Base-by-base conservation (phyloP, 2,329 filamentous ascomycete species). In the Cyphellophora attinorum region DNA sequence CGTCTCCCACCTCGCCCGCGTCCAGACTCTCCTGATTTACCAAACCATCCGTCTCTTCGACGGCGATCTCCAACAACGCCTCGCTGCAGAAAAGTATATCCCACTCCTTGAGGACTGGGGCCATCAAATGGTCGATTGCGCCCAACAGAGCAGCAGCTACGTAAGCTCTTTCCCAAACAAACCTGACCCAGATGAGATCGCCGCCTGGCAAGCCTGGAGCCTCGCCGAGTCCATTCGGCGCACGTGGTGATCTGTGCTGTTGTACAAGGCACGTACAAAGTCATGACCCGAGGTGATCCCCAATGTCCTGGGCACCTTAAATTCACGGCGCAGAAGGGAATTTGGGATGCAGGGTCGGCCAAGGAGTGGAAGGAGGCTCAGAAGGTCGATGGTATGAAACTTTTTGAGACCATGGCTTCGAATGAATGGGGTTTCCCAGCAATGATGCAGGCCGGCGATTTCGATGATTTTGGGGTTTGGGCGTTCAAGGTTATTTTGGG, bases 1-100 rank as follows among this genome's bases (percentile, higher is more conserved):
- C n/a, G 21, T 52, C 4, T 57, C 59, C 1, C 39, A 53, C 3
- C 52, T 71, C 4, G 62, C 65, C 0, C 59, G 64, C 21, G 58
- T 61, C 0, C 67, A 73, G 8, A 60, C 69, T 2, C 57, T 74
- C 2, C 39, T 71, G 3, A 51, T 69, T 1, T 72, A 72, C 46
- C 60, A 68, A 32, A 61, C 63, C 19, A 66, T 73, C 37, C 53
- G 62, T 11, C 51, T 74, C 19, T 71, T 70, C 36, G 68, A 72
- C 45, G 64, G 63, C 11, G 62, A 70, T 43, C 60, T 70, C n/a
- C 47, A 55, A 11, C 51, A 58, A 4, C 56, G 61, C 2, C 51
- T 57, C 19, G 48, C 58, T 3, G 61, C 62, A 16, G 65, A 55
- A 59, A 36, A 48, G 37, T 39, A 55, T 41, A 39, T 56, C 53